Evolutionary conservation across 1,139 yeast genomes (phyloP).

Genomic region (Suhomyces wounanorum): DNA sequence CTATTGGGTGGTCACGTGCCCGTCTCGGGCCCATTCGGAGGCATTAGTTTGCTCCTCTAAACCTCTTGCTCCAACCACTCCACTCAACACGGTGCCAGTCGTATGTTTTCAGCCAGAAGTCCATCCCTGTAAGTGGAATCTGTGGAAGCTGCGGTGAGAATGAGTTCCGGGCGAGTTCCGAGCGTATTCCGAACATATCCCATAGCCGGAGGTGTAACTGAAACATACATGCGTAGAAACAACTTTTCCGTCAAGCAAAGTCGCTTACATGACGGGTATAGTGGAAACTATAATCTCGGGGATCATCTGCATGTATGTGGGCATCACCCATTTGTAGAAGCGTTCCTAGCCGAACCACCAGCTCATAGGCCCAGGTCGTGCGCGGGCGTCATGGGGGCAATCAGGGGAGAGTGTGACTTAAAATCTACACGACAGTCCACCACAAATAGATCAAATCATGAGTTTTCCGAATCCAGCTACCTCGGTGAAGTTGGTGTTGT

Average conservation of each 20-base stretch:
- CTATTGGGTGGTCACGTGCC: background rate
- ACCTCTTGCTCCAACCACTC: background rate
- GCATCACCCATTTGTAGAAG: background rate
- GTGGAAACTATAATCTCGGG: background rate
- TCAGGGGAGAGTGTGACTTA: constrained; percentile 9
- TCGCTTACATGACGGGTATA: background rate
- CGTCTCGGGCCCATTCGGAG: background rate
- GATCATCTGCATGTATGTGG: background rate
- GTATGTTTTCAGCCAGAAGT: background rate
- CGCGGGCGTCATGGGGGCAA: constrained; percentile 6
- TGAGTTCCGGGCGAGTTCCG: background rate
- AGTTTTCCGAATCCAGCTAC: constrained; percentile 54
- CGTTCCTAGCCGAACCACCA: background rate
- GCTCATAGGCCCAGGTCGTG: background rate
- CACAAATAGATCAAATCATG: constrained; percentile 19
- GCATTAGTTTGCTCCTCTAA: background rate
- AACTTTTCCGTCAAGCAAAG: background rate
- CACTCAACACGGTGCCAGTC: background rate
- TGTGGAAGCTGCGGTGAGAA: background rate
- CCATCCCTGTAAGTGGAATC: background rate
- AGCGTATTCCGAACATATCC: background rate
- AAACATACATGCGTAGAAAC: background rate
- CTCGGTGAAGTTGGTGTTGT: constrained; percentile 81
- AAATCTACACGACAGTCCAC: constrained; percentile 1
- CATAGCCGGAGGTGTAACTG: background rate